Base-by-base conservation (phyloP, 768 basidiomycete genomes). In the Lactifluus echinatus region DNA sequence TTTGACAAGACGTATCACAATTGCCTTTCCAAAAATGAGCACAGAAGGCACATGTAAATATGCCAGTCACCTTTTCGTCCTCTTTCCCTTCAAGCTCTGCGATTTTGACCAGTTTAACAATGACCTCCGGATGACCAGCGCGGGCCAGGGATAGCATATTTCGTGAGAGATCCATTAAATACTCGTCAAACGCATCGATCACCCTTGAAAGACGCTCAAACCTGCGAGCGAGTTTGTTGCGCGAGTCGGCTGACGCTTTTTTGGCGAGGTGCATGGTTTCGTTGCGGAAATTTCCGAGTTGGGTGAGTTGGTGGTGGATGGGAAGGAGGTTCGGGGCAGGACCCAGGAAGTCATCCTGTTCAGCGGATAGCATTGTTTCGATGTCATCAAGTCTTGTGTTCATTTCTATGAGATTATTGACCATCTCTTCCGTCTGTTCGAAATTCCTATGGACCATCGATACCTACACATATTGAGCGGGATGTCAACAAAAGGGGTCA, bases 361-460 rank as follows among this genome's bases (percentile, higher is more conserved):
- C n/a, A n/a, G n/a, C n/a, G n/a, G n/a, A n/a, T n/a, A n/a, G n/a
- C n/a, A n/a, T n/a, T n/a, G 78, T 77, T 64, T 92, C 84, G 44
- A 98, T 75, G 59, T 81, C 72, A 63, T 88, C 84, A 15, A 98
- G 81, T 67, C 87, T 87, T 24, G 84, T 76, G 62, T 87, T 85
- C 90, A 98, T 96, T 50, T 89, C 84, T n/a, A n/a, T n/a, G n/a
- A n/a, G n/a, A n/a, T n/a, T n/a, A n/a, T n/a, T n/a, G n/a, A n/a
- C n/a, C n/a, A 95, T 94, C 63, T 95, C 93, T 68, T 94, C 90
- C 1, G 93, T 96, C 54, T 89, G 89, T 61, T 92, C 83, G 64
- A 98, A 94, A 68, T 95, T 93, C 8, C 94, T 81, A 69, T 98
- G 95, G 2, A 97, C 89, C n/a, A n/a, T n/a, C n/a, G n/a, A n/a